Conservation (phyloP, 2,329 filamentous ascomycete genomes). For the Colletotrichum sansevieriae region DNA sequence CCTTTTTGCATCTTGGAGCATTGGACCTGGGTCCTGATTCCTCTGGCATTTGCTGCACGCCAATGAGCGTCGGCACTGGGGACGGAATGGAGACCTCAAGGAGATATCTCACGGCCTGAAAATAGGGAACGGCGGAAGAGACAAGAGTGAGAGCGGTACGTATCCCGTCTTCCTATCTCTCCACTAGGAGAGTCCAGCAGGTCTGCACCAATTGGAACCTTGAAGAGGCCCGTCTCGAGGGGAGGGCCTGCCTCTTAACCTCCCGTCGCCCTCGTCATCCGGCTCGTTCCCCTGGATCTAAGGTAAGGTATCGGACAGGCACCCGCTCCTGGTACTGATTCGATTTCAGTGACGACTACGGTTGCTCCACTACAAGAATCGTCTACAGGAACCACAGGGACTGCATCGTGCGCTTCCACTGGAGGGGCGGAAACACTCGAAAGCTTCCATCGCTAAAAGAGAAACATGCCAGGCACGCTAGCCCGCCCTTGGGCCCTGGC, state of each 20-base stretch:
- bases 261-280: no score
- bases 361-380: background rate
- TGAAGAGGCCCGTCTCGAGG: background rate
- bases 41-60: slow-evolving; percentile 5
- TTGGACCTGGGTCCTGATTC: no score
- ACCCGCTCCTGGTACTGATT: no score
- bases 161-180: slow-evolving; percentile 1
- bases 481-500: slow-evolving; percentile 16
- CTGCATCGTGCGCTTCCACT: slow-evolving; percentile 28
- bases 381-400: slow-evolving; percentile 3
- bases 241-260: no score
- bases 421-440: slow-evolving; percentile 39
- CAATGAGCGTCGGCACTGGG: slow-evolving; percentile 19
- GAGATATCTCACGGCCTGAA: slow-evolving; percentile 18
- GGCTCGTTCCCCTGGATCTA: no score
- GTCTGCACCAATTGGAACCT: background rate
- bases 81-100: slow-evolving; percentile 2
- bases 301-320: no score
- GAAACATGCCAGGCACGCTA: slow-evolving; percentile 37
- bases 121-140: slow-evolving; percentile 24
- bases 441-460: slow-evolving; percentile 41
- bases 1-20: slow-evolving; percentile 1
- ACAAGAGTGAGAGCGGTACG: slow-evolving; percentile 17
- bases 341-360: background rate
- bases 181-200: no score